Evolutionary conservation across 495 filamentous ascomycete species (phyloP).

Genomic region (Chaetomium fimeti): DNA sequence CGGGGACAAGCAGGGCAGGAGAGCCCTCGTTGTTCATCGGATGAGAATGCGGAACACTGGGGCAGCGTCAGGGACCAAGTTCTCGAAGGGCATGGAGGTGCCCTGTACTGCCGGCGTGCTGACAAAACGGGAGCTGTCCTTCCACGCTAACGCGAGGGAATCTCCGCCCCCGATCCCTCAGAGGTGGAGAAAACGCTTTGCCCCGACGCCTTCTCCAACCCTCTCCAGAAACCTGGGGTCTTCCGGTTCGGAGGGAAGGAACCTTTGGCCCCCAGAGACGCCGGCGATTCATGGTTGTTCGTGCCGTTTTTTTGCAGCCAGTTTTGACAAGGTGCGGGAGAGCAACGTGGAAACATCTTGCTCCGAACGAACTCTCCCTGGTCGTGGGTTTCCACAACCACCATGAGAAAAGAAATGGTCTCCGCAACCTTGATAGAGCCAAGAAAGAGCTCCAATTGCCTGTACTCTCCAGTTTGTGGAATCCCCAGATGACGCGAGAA

Average conservation of each 20-base stretch:
- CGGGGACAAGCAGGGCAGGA: constrained; percentile 1
- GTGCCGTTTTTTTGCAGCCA: not conserved
- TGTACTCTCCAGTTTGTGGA: not conserved
- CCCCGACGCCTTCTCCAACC: not conserved
- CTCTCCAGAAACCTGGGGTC: constrained; percentile 19
- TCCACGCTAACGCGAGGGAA: not conserved
- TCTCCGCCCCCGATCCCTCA: not conserved
- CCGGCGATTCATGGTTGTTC: not conserved
- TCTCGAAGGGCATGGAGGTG: not conserved
- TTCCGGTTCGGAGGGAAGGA: constrained; percentile 4
- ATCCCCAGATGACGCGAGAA: constrained; percentile 3
- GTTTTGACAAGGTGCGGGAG: too few relatives aligned
- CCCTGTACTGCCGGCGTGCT: not conserved
- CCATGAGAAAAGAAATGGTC: too few relatives aligned
- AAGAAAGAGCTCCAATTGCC: not conserved
- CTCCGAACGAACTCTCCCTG: too few relatives aligned
- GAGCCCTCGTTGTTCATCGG: constrained; percentile 14
- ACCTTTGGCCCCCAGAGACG: not conserved
- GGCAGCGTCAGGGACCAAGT: not conserved
- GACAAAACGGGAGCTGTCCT: constrained; percentile 16
- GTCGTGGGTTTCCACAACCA: too few relatives aligned
- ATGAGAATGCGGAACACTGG: constrained; percentile 1
- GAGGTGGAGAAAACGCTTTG: constrained; percentile 10
- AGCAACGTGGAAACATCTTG: too few relatives aligned
- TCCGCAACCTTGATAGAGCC: not conserved